These are phyloP conservation scores for Starmerella bombi DNA, from an alignment of 805 yeast genomes.

Conservation along the genomic window DNA sequence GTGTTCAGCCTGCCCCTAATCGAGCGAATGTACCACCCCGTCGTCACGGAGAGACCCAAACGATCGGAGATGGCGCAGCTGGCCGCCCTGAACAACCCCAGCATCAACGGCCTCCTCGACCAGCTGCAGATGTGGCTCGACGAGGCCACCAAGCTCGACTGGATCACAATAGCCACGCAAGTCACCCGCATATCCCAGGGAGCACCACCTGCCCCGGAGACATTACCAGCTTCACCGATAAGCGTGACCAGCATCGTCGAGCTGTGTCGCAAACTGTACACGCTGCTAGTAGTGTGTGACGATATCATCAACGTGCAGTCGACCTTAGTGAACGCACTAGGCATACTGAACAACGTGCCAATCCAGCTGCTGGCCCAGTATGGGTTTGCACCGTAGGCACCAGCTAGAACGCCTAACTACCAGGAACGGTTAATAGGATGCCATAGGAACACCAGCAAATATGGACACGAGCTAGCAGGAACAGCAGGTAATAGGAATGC, in stretches of 20 bases:
- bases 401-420: too few species aligned
- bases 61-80: conserved; percentile 1
- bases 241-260: not conserved
- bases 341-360: not conserved
- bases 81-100: not conserved
- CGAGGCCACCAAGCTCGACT: conserved; percentile 10
- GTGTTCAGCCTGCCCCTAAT: not conserved
- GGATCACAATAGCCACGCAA: conserved; percentile 6
- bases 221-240: not conserved
- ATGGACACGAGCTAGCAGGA: too few species aligned
- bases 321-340: conserved; percentile 8
- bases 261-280: conserved; percentile 4
- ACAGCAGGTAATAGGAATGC: too few species aligned
- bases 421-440: too few species aligned
- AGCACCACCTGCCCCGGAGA: not conserved
- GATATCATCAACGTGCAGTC: conserved; percentile 9
- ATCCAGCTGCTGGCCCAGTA: not conserved
- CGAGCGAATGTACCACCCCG: conserved; percentile 4
- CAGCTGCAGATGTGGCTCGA: conserved; percentile 10
- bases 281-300: conserved; percentile 12
- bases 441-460: too few species aligned
- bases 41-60: conserved; percentile 5
- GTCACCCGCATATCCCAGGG: conserved; percentile 1
- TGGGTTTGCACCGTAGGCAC: conserved; percentile 9
- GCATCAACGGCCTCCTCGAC: not conserved